Base-by-base conservation (phyloP, 305 asterid species). In the Withania somnifera region DNA sequence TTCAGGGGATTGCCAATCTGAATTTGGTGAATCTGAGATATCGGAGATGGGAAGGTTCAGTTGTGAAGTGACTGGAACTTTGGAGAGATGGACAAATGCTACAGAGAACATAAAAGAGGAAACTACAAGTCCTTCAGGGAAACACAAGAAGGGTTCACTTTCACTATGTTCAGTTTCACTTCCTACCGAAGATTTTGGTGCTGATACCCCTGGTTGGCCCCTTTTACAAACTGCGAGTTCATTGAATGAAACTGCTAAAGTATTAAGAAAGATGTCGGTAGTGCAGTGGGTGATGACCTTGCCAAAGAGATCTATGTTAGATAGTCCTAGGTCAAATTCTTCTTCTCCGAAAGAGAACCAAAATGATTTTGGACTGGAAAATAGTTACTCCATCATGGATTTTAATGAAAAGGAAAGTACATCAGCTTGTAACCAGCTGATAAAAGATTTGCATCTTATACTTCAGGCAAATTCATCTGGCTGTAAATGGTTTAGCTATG, bases 191-290 rank as follows among this genome's bases (percentile, higher is more conserved):
- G 98, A 90, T 69, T 90, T 92, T 63, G 90, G 90, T 1, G 82
- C 81, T 85, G 92, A 90, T 82, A 90, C 90, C 87, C 98, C 98
- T 7, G 99, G 99, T 64, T 96, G 99, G 99, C 99, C 99, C 83
- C 85, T 95, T n/a, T 97, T 94, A 73, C 97, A 90, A 84, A 91
- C 93, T 57, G 81, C 88, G 11, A 88, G 92, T 84, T 85, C 87
- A 45, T 71, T 90, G 54, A 87, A 92, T 79, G 90, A 87, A 77
- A 84, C 85, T 17, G 83, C 90, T 51, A 14, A 79, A 6, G 91
- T 90, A 42, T 94, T 94, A 47, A 90, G 93, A 84, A 88, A 93
- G 66, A 88, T 93, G 97, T 91, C 99, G 4, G 97, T 95, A 8
- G 98, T 94, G 86, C 90, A 93, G 73, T 95, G 99, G 99, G 99